Percentiles rank a stretch among this genome's conserved stretches.
phyloP scores from a whole-genome alignment of 805 yeast genomes.

The Isabelozyma pseudorhagii region DNA sequence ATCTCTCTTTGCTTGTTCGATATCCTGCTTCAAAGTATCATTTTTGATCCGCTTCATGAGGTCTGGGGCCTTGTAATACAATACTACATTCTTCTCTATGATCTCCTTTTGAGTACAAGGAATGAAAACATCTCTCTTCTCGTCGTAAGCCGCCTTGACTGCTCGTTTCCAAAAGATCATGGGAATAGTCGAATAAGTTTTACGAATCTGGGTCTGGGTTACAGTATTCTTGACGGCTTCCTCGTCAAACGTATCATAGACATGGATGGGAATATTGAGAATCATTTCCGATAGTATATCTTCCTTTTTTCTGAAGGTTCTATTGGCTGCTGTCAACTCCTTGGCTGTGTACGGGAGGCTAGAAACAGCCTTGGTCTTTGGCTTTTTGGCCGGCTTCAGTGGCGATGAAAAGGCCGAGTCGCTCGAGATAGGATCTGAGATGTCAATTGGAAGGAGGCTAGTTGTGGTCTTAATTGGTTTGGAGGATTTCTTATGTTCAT shows the following conservation, averaged over 20 bases:
- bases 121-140: constrained; percentile 47
- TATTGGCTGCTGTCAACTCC: constrained; percentile 34
- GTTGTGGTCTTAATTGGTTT: background rate
- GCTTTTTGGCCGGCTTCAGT: constrained; percentile 1
- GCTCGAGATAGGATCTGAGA: constrained; percentile 9
- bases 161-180: constrained; percentile 51
- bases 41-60: constrained; percentile 26
- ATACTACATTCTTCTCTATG: constrained; percentile 42
- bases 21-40: constrained; percentile 5
- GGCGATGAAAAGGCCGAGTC: constrained; percentile 9
- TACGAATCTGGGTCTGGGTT: constrained; percentile 21
- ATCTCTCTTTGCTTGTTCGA: constrained; percentile 1
- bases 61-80: constrained; percentile 47
- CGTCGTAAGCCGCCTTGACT: constrained; percentile 47
- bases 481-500: too few species aligned
- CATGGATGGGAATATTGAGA: constrained; percentile 34
- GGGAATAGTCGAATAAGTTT: constrained; percentile 28
- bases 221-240: constrained; percentile 11
- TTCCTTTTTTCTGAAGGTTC: constrained; percentile 40
- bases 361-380: background rate
- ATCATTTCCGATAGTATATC: constrained; percentile 52
- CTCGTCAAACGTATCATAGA: constrained; percentile 22
- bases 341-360: constrained; percentile 17
- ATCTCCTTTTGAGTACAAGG: constrained; percentile 44
- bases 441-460: background rate